Base-by-base conservation (phyloP, 1,284 basidiomycete genomes). In the Volvariella volvacea region DNA sequence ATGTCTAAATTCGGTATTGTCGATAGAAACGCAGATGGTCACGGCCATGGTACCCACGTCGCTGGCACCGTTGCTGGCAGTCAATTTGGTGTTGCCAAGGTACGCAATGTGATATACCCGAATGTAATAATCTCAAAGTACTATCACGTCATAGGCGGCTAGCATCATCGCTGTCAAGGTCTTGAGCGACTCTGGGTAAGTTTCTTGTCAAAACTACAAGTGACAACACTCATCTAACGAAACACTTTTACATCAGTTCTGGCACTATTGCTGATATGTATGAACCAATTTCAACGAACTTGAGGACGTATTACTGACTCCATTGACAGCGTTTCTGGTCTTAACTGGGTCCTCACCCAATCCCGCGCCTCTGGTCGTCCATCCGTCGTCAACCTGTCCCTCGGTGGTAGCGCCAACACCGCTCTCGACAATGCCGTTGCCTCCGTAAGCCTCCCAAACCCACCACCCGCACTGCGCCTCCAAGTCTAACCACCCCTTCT, bases 11-110 rank as follows among this genome's bases (percentile, higher is more conserved):
- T 19, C 8, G 8, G 8, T 9, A 14, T 10, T 9, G n/a, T n/a
- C n/a, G n/a, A 14, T 15, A 40, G 39, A 7, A 20, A 40, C 10
- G 4, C 9, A 14, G 39, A 40, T 40, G 19, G 19, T 21, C 4
- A 40, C 20, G 39, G 39, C 15, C 39, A 40, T 21, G 19, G 39
- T 9, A 40, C 39, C 20, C 39, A 40, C 39, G 7, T 7, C 39
- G 15, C 39, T n/a, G n/a, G n/a, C n/a, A n/a, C n/a, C n/a, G n/a
- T n/a, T n/a, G n/a, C n/a, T n/a, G n/a, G n/a, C n/a, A n/a, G 39
- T 8, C 7, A 25, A 17, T 22, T 6, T n/a, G 39, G 39, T 40
- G 21, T 40, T 20, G 15, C 39, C 31, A 28, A 55, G 39, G 48
- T 43, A 34, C 12, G 37, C 32, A n/a, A n/a, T n/a, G n/a, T n/a